Base-by-base conservation (phyloP, 768 basidiomycete genomes). In the Dictyophora rubrovolvata region DNA sequence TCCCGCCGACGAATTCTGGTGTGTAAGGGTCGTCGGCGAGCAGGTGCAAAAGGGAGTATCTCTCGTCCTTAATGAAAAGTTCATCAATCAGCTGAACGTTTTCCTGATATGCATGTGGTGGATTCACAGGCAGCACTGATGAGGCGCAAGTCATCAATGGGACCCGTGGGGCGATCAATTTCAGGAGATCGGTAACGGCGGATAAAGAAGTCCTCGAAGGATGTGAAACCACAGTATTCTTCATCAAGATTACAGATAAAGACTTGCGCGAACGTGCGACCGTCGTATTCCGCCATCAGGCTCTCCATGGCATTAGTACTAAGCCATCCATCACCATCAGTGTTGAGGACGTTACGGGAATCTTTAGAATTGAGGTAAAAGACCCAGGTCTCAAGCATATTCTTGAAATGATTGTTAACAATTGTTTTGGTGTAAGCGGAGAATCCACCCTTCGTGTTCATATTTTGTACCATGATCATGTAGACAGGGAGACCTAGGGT, bases 21-120 rank as follows among this genome's bases (percentile, higher is more conserved):
- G 75, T 68, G 56, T 69, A 65, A 0, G 71, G 63, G 61, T 81
- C 75, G 47, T 72, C 65, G 50, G 74, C 64, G 23, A 85, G 76
- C 70, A 84, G 81, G 64, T 84, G 75, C 8, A 65, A 35, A 48
- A 85, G 77, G 3, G 83, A 84, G 68, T 85, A 86, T 0, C 78
- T 76, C 63, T 83, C 72, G 0, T 75, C 79, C 65, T 86, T 85
- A 67, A 84, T 63, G 82, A 81, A 85, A 68, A 85, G 84, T 36
- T 66, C 63, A 56, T 82, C 80, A 5, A 65, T 66, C 1, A 64
- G 65, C 56, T 78, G 65, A 35, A 80, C 75, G 56, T 77, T 61
- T 35, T 49, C 22, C 1, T 67, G 68, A 48, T 80, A 71, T 42
- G 73, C 69, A 66, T 79, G 76, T 2, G 79, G 68, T 73, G 17